These are phyloP conservation scores for Cyberlindnera americana DNA, from an alignment of 805 yeast genomes.

Conservation along the genomic window DNA sequence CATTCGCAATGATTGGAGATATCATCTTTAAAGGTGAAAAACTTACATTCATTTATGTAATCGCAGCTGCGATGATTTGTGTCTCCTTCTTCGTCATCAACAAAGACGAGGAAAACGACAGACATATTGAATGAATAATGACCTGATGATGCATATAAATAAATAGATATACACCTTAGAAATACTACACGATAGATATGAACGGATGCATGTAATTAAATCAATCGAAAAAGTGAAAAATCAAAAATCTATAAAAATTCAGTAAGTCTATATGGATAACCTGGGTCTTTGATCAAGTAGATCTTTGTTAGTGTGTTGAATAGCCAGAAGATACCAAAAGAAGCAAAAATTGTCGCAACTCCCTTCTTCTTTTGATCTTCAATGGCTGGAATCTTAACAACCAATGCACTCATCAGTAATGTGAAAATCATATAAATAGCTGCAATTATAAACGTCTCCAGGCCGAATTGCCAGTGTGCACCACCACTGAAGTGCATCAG, in stretches of 20 bases:
- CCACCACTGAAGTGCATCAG: constrained; percentile 64
- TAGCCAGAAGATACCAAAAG: constrained; percentile 19
- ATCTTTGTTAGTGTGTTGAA: constrained; percentile 21
- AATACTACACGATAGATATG: too few relatives aligned
- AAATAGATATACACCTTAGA: too few relatives aligned
- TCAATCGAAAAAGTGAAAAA: neutral
- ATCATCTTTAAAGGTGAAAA: constrained; percentile 62
- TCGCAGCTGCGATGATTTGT: constrained; percentile 81
- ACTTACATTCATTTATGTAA: constrained; percentile 57
- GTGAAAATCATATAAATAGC: constrained; percentile 48
- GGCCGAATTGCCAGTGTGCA: constrained; percentile 63
- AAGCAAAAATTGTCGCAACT: constrained; percentile 7
- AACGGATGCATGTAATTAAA: neutral
- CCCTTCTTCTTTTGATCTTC: constrained; percentile 14
- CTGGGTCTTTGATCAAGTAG: constrained; percentile 19
- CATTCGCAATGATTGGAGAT: constrained; percentile 92
- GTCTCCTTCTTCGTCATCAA: constrained; percentile 82
- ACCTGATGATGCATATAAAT: too few relatives aligned
- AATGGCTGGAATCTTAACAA: constrained; percentile 33
- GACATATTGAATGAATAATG: constrained; percentile 18
- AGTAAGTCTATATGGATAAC: constrained; percentile 20
- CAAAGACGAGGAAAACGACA: constrained; percentile 68
- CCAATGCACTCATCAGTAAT: constrained; percentile 36
- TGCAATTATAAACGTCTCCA: constrained; percentile 55
- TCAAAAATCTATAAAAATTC: constrained; percentile 1